Percentiles rank a stretch among this genome's conserved stretches.
phyloP scores from a whole-genome alignment of 1,284 basidiomycete genomes.

The Filobasidium uniguttulatum region DNA sequence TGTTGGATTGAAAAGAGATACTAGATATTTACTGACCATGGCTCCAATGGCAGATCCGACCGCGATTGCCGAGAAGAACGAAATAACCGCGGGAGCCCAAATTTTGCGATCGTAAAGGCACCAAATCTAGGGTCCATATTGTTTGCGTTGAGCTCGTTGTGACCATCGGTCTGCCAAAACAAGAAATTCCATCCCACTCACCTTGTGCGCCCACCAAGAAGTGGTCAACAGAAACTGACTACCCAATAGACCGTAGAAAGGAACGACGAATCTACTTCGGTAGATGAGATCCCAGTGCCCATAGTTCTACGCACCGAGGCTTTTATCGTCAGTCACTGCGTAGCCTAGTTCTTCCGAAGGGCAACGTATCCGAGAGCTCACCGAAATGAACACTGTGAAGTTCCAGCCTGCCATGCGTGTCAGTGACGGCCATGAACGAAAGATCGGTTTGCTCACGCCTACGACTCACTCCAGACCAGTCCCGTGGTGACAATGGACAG shows the following conservation, averaged over 20 bases:
- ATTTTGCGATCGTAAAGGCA: not conserved
- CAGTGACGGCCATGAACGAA: too few species aligned
- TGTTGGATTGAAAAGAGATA: not conserved
- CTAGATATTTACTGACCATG: not conserved
- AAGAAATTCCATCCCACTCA: too few species aligned
- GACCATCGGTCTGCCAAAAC: too few species aligned
- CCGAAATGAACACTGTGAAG: not conserved
- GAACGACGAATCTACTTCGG: not conserved
- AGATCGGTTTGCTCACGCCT: too few species aligned
- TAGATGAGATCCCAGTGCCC: not conserved
- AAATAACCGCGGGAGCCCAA: not conserved
- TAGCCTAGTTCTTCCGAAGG: too few species aligned
- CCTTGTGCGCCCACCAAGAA: slow-evolving; percentile 1
- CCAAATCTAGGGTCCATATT: not conserved
- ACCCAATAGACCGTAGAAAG: not conserved
- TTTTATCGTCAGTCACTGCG: too few species aligned
- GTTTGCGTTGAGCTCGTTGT: too few species aligned
- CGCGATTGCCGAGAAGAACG: not conserved
- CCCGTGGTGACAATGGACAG: not conserved
- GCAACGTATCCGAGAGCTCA: not conserved
- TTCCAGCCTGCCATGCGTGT: not conserved
- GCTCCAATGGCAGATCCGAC: not conserved
- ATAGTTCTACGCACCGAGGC: too few species aligned
- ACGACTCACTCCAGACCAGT: not conserved
- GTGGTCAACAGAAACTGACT: not conserved